Percentiles rank a stretch among this genome's conserved stretches.
Conservation (phyloP, 768 basidiomycete genomes). For the Collybia nuda region DNA sequence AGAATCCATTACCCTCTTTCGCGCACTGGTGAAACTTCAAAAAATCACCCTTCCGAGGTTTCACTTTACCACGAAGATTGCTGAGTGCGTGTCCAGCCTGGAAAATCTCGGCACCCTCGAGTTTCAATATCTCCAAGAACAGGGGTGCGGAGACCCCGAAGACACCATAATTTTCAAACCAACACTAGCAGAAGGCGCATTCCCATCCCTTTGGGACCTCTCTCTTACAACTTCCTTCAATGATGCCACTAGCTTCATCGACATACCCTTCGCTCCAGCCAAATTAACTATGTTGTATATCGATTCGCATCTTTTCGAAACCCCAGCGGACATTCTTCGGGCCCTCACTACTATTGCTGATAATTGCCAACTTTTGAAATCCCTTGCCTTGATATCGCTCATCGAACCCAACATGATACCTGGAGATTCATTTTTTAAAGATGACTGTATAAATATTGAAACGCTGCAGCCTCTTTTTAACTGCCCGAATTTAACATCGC, state of each 20-base stretch:
- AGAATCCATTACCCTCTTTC: conserved; percentile 37
- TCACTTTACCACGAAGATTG: conserved; percentile 42
- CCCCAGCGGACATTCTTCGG: conserved; percentile 37
- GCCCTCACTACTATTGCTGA: conserved; percentile 45
- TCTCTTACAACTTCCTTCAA: conserved; percentile 44
- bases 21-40: conserved; percentile 10
- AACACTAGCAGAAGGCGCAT: conserved; percentile 43
- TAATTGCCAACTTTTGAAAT: conserved; percentile 45
- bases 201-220: conserved; percentile 53
- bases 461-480: conserved; percentile 35
- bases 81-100: conserved; percentile 46
- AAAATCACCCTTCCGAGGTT: conserved; percentile 50
- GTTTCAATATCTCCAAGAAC: conserved; percentile 47
- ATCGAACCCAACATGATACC: conserved; percentile 15
- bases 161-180: conserved; percentile 49
- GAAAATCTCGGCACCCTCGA: conserved; percentile 45
- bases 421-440: conserved; percentile 11
- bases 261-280: conserved; percentile 40
- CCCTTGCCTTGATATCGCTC: conserved; percentile 40
- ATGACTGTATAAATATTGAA: conserved; percentile 26
- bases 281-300: conserved; percentile 53
- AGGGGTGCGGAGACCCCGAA: conserved; percentile 43
- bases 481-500: conserved; percentile 28
- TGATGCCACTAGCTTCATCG: conserved; percentile 46
- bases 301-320: conserved; percentile 45